These are phyloP conservation scores for Penicillium egyptiacum DNA, from an alignment of 495 filamentous ascomycete genomes.

Conservation along the genomic window DNA sequence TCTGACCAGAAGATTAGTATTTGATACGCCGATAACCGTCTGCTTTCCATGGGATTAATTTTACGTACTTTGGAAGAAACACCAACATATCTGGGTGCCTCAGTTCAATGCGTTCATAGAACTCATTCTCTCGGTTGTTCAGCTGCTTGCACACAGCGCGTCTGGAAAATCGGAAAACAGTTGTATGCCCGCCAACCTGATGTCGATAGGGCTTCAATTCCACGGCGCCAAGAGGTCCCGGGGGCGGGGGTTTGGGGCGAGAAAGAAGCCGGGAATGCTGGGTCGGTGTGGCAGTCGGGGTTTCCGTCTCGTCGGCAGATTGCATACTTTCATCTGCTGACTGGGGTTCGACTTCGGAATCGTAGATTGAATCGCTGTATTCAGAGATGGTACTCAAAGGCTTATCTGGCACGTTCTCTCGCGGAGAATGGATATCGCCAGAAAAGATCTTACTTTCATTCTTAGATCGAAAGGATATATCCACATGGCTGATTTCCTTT, in stretches of 20 bases:
- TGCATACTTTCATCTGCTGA: constrained; percentile 55
- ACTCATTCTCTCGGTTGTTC: constrained; percentile 96
- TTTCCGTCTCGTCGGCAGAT: constrained; percentile 58
- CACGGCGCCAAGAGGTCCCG: constrained; percentile 79
- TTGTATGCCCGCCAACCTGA: constrained; percentile 95
- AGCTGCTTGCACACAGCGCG: constrained; percentile 96
- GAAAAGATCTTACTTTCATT: constrained; percentile 60
- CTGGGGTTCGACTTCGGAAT: constrained; percentile 63
- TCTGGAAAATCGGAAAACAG: constrained; percentile 91
- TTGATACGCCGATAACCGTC: background rate
- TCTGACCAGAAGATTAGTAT: constrained; percentile 49
- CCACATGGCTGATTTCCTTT: constrained; percentile 49
- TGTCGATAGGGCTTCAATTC: constrained; percentile 96
- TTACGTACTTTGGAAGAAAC: constrained; percentile 85
- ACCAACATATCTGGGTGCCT: constrained; percentile 84
- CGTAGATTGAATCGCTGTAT: constrained; percentile 52
- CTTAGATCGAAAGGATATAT: constrained; percentile 63
- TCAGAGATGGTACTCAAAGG: constrained; percentile 39
- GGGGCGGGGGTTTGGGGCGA: constrained; percentile 32
- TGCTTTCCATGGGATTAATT: background rate
- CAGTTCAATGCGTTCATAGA: constrained; percentile 92
- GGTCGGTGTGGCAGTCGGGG: constrained; percentile 60
- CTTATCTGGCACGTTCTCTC: constrained; percentile 38
- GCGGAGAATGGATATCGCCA: constrained; percentile 51
- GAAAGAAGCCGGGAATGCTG: constrained; percentile 35